A percentile compares a stretch with the other conserved stretches of the same genome.
Conservation (phyloP, 306 rosid genomes). For the Vachellia collinsii region DNA sequence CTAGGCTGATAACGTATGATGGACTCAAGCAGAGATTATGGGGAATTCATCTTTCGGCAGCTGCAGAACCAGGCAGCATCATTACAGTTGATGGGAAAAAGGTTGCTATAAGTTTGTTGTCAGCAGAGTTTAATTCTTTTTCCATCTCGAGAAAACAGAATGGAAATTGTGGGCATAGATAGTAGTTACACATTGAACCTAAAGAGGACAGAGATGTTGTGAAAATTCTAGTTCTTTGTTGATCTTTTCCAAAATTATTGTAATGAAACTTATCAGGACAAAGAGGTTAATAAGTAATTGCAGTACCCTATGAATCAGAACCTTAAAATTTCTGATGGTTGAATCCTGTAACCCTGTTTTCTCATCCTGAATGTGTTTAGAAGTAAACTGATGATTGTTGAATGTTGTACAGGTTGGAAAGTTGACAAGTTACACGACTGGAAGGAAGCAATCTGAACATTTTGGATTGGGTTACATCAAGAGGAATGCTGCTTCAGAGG, state of each 20-base stretch:
- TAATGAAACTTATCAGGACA: slow-evolving; percentile 20
- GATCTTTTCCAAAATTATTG: neutral
- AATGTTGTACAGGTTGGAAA: slow-evolving; percentile 73
- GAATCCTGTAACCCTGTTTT: slow-evolving; percentile 9
- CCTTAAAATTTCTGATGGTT: slow-evolving; percentile 20
- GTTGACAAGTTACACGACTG: slow-evolving; percentile 79
- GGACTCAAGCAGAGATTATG: slow-evolving; percentile 93
- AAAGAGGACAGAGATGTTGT: neutral
- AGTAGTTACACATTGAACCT: slow-evolving; percentile 19
- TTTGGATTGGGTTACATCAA: slow-evolving; percentile 88
- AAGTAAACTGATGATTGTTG: slow-evolving; percentile 28
- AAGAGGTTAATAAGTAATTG: slow-evolving; percentile 1
- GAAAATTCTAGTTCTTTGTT: slow-evolving; percentile 29
- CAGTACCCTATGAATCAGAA: slow-evolving; percentile 25
- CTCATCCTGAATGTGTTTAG: slow-evolving; percentile 2
- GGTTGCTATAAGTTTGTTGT: slow-evolving; percentile 43
- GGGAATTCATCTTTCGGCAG: slow-evolving; percentile 79
- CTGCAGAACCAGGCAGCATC: slow-evolving; percentile 79
- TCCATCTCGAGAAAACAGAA: slow-evolving; percentile 1
- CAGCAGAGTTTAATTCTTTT: slow-evolving; percentile 7
- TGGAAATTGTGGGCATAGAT: neutral
- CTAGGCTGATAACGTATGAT: slow-evolving; percentile 88
- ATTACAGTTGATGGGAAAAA: slow-evolving; percentile 74
- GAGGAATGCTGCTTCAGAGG: slow-evolving; percentile 70
- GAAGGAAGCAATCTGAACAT: slow-evolving; percentile 67